Conservation (phyloP, 2,329 filamentous ascomycete genomes). For the Cryphonectria japonica region DNA sequence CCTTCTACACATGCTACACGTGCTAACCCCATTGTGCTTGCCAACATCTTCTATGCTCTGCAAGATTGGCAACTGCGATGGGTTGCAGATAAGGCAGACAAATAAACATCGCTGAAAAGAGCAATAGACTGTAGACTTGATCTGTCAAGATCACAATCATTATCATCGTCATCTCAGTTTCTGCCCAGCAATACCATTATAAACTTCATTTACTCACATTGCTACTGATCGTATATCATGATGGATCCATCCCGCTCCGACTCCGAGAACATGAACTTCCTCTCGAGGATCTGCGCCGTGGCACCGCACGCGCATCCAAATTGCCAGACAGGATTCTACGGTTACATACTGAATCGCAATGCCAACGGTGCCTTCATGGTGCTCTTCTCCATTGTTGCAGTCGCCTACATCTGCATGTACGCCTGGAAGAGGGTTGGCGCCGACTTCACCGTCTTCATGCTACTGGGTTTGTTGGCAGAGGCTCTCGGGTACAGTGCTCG, state of each 20-base stretch:
- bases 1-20: background rate
- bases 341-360: constrained; percentile 56
- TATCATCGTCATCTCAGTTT: background rate
- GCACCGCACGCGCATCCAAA: constrained; percentile 14
- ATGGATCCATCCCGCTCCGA: background rate
- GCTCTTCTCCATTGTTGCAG: constrained; percentile 52
- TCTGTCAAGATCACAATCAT: background rate
- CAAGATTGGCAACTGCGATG: background rate
- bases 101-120: background rate
- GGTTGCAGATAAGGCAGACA: background rate
- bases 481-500: constrained; percentile 63
- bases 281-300: background rate
- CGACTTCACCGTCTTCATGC: constrained; percentile 57
- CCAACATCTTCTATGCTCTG: background rate
- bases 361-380: constrained; percentile 57
- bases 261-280: background rate
- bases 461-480: constrained; percentile 57
- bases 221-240: background rate
- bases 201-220: background rate
- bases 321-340: constrained; percentile 49
- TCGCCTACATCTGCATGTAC: constrained; percentile 47
- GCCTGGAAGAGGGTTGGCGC: constrained; percentile 50
- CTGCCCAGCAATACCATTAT: background rate
- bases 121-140: background rate
- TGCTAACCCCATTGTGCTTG: background rate